Base-by-base conservation (phyloP, 306 rosid genomes). In the Castanea crenata region DNA sequence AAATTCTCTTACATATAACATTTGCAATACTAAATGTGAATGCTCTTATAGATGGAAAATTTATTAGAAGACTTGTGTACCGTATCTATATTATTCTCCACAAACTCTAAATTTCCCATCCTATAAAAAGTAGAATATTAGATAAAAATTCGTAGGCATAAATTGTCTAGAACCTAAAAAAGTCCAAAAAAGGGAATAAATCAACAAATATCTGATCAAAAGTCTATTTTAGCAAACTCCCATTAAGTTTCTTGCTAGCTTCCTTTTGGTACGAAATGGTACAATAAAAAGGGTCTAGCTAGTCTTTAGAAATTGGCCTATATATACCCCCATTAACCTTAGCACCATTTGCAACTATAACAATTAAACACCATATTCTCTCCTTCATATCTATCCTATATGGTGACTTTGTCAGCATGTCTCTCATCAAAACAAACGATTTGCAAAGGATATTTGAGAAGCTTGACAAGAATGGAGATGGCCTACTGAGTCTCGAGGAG, bases 381-480 rank as follows among this genome's bases (percentile, higher is more conserved):
- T 15, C 35, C 35, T 72, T 52, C 55, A 1, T 21, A 49, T 32
- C 11, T 19, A 27, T 11, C 62, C 35, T 72, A 34, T 52, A 67
- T 73, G 63, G 70, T 78, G 18, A 29, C 3, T 58, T 62, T 58
- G 23, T 0, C 5, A 74, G 21, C 7, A 88, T 94, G 95, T 78
- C 78, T 86, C 56, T 85, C 29, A 78, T 94, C 15, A 73, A 34
- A 21, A 61, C 78, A 31, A 67, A 13, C 29, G 98, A 94, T n/a
- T 89, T 94, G 85, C 82, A 79, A 44, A 82, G 92, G 25, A 92
- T 94, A 19, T 94, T 94, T 80, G 79, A 82, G 72, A 86, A 88
- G 80, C 84, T 94, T 14, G 97, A 92, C 74, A 77, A 38, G 80
- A 89, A 92, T 55, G 59, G 84, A 4, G 98, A 94, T 23, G 94